phyloP scores from a whole-genome alignment of 129 eudicot species.

The Helichrysum umbraculigerum region DNA sequence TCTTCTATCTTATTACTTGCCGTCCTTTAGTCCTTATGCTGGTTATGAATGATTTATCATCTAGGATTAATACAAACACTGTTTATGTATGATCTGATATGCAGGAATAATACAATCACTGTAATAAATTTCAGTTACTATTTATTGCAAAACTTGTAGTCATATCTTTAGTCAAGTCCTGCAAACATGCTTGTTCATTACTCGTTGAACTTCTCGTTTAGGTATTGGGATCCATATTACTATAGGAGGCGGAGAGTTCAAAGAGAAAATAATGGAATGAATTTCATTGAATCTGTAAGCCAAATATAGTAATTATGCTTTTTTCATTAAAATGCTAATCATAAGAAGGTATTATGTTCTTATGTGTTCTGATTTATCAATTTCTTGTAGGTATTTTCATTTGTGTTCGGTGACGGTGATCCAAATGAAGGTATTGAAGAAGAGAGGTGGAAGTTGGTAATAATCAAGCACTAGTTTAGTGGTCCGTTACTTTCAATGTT shows the following conservation, averaged over 20 bases:
- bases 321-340: not conserved
- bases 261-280: conserved; percentile 61
- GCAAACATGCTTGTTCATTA: not conserved
- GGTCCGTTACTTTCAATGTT: conserved; percentile 66
- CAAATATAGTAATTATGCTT: not conserved
- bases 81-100: not conserved
- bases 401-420: conserved; percentile 99
- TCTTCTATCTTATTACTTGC: not conserved
- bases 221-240: conserved; percentile 98
- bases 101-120: not conserved
- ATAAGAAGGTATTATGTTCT: conserved; percentile 71
- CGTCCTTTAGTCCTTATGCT: not conserved
- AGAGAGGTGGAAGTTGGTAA: conserved; percentile 99
- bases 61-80: too few relatives aligned
- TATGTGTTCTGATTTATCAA: conserved; percentile 53
- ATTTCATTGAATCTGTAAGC: conserved; percentile 93
- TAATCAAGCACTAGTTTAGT: conserved; percentile 74
- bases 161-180: not conserved
- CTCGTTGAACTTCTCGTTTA: conserved; percentile 26
- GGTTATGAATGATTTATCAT: not conserved
- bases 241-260: conserved; percentile 62
- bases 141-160: not conserved
- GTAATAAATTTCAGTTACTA: not conserved
- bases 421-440: conserved; percentile 99
- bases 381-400: conserved; percentile 83